Evolutionary conservation across 129 eudicot species (phyloP), one percentile per base, ranked within the genome.

Genomic region (Centella asiatica): DNA sequence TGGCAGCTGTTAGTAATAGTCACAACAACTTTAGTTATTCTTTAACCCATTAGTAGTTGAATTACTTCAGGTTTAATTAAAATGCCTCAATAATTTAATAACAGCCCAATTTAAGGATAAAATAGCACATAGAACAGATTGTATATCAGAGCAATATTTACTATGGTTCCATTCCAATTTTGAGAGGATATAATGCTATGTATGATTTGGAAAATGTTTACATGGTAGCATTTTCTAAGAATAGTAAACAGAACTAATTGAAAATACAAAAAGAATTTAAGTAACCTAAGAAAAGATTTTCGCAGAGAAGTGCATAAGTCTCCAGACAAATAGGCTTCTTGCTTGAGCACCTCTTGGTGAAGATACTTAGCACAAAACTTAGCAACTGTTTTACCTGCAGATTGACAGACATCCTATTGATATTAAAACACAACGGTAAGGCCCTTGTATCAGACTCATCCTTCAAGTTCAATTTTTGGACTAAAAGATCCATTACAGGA

Each of bases 341-440:
- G 76, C 66, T 76, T 76, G 71, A 83, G 71, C 40, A 90, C 64
- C 77, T 90, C 84, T 49, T 80, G 83, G 80, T 90, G 97, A 62
- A 90, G 93, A 72, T 73, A 76, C 84, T 83, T 90, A 29, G 92
- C 93, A 62, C 97, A 90, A 66, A 85, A 86, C 71, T 74, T 86
- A 49, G 97, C 78, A 53, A 90, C 97, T 31, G 75, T 72, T 69
- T 83, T 75, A 22, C 95, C 97, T 90, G 82, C 71, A 80, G 64
- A 46, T 60, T 24, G 59, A 68, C 57, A 13, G 48, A 71, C 44
- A 54, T 71, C 5, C 46, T 34, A 44, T n/a, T 19, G 70, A 50
- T 45, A 34, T 53, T 22, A 54, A 46, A 19, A 42, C n/a, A 46
- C 56, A 26, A 55, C 63, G 65, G 40, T n/a, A 49, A 34, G 29